Evolutionary conservation across 371 early-diverging fungal species (phyloP).

Genomic region (Mortierella sp.): DNA sequence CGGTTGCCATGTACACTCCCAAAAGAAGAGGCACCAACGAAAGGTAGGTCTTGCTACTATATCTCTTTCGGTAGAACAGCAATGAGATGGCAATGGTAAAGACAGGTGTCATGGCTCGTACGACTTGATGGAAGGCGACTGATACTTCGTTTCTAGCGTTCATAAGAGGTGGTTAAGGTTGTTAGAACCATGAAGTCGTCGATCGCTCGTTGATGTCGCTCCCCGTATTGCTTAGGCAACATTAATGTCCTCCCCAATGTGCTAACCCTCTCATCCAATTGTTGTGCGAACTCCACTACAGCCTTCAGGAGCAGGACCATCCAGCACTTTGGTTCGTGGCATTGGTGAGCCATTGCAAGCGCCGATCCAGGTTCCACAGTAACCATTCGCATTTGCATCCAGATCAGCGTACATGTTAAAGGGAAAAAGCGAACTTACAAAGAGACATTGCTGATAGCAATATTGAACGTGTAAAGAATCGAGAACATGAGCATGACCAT

Average conservation of each 20-base stretch:
- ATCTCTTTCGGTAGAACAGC: slow-evolving; percentile 65
- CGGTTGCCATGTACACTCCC: slow-evolving; percentile 87
- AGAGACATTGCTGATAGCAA: slow-evolving; percentile 88
- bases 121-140: slow-evolving; percentile 86
- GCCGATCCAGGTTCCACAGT: too few relatives aligned
- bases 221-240: too few relatives aligned
- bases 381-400: too few relatives aligned
- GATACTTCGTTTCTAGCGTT: slow-evolving; percentile 62
- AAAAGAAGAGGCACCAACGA: slow-evolving; percentile 76
- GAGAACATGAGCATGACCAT: slow-evolving; percentile 83
- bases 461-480: slow-evolving; percentile 88
- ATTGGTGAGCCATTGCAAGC: too few relatives aligned
- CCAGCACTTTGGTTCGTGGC: too few relatives aligned
- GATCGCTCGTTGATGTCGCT: too few relatives aligned
- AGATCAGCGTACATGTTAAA: too few relatives aligned
- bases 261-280: too few relatives aligned
- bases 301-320: too few relatives aligned
- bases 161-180: too few relatives aligned
- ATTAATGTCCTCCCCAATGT: too few relatives aligned
- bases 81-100: slow-evolving; percentile 79
- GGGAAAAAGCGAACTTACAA: slow-evolving; percentile 63
- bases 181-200: background rate
- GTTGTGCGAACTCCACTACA: too few relatives aligned
- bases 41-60: slow-evolving; percentile 67
- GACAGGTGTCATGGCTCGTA: slow-evolving; percentile 87